Evolutionary conservation across 192 early-diverging fungal genomes (phyloP).

Genomic region (Coemansia sp.): DNA sequence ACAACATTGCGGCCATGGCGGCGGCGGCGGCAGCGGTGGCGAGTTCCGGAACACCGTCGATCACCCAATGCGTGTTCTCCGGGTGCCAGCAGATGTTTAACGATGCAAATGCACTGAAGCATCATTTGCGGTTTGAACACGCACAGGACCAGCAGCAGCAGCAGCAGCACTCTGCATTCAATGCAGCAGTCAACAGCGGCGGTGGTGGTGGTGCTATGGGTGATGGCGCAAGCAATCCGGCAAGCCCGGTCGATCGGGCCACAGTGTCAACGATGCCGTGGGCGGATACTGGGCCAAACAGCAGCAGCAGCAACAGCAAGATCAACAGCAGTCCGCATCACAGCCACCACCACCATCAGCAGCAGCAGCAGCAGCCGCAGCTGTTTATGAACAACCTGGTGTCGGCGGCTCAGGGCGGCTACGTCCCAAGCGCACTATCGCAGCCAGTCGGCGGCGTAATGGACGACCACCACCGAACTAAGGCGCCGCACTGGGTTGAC

Average conservation of each 20-base stretch:
- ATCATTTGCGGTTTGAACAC: slow-evolving; percentile 45
- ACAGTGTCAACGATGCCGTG: slow-evolving; percentile 27
- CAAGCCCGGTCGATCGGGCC: slow-evolving; percentile 29
- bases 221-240: slow-evolving; percentile 19
- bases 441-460: background rate
- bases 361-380: background rate
- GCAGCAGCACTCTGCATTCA: background rate
- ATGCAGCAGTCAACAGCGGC: too few relatives aligned
- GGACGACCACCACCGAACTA: slow-evolving; percentile 14
- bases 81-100: slow-evolving; percentile 28
- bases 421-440: background rate
- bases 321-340: slow-evolving; percentile 1
- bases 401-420: background rate
- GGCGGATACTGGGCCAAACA: too few relatives aligned
- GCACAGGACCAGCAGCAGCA: slow-evolving; percentile 8
- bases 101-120: slow-evolving; percentile 43
- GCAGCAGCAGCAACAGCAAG: background rate
- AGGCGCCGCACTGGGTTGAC: slow-evolving; percentile 53
- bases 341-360: too few relatives aligned
- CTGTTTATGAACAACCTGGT: slow-evolving; percentile 5
- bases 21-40: slow-evolving; percentile 5
- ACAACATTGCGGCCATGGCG: slow-evolving; percentile 7
- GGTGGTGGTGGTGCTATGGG: too few relatives aligned
- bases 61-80: slow-evolving; percentile 21
- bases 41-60: slow-evolving; percentile 8